Evolutionary conservation across 441 rosid species (phyloP).

Genomic region (Adansonia gregorii): DNA sequence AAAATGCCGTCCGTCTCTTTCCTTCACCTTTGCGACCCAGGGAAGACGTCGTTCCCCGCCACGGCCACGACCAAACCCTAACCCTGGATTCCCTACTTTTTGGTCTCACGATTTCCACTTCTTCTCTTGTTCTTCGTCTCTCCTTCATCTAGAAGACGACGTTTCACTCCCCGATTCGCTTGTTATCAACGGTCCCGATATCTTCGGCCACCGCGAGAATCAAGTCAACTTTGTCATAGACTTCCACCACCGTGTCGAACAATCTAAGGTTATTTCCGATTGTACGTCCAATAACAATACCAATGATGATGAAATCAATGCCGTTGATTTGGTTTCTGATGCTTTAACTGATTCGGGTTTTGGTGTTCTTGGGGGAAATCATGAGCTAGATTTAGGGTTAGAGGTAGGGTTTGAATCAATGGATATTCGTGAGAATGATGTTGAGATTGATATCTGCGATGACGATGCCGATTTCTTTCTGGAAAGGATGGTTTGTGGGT

Average conservation of each 20-base stretch:
- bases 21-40: slow-evolving; percentile 15
- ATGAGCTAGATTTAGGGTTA: slow-evolving; percentile 51
- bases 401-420: slow-evolving; percentile 49
- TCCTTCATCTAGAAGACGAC: slow-evolving; percentile 30
- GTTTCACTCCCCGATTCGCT: slow-evolving; percentile 46
- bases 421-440: slow-evolving; percentile 33
- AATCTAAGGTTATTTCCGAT: slow-evolving; percentile 48
- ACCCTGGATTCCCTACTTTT: slow-evolving; percentile 23
- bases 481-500: slow-evolving; percentile 44
- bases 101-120: slow-evolving; percentile 30
- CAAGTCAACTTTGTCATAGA: slow-evolving; percentile 77
- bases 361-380: slow-evolving; percentile 46
- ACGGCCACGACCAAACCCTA: not conserved
- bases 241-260: slow-evolving; percentile 76
- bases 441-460: slow-evolving; percentile 18
- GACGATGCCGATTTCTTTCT: slow-evolving; percentile 51
- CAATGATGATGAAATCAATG: slow-evolving; percentile 24
- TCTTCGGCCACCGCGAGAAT: slow-evolving; percentile 45
- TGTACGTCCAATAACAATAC: not conserved
- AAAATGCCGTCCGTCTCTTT: slow-evolving; percentile 17
- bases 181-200: slow-evolving; percentile 41
- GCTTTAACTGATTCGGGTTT: slow-evolving; percentile 39
- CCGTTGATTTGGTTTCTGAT: slow-evolving; percentile 16
- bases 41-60: not conserved
- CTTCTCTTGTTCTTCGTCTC: not conserved